Base-by-base conservation (phyloP, 108 stramenopile species). In the Fragilariopsis cylindrus region DNA sequence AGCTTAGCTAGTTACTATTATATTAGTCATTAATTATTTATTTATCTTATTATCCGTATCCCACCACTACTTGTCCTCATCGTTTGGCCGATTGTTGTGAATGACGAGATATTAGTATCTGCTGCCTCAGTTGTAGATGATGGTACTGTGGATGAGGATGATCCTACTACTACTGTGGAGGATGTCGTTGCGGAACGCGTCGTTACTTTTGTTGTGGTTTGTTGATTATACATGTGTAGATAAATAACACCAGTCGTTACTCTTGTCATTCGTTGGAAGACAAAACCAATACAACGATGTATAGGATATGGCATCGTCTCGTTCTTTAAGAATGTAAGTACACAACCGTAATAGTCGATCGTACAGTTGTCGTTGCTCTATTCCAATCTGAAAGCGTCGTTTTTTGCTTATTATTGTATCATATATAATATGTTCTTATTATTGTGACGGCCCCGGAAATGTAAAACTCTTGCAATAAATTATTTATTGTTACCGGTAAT, bases 221-320 rank as follows among this genome's bases (percentile, higher is more conserved):
- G 55, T 5, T 19, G 9, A 11, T n/a, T n/a, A n/a, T 9, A 56
- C 18, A 19, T 19, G 9, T 19, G 16, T 6, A 56, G 11, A 9
- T 56, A 56, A 11, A 56, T 56, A 5, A 56, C 18, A 56, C 55
- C 55, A 3, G 55, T 56, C 11, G 55, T 56, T 3, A 56, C 55
- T 19, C 55, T n/a, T 56, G 55, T 56, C 55, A 56, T 19, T 56
- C 55, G 18, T 19, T 11, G 55, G 55, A 56, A 56, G 55, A 56
- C 55, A 19, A 56, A 19, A 19, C 55, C 55, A 19, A 19, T 19
- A n/a, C 18, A n/a, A 19, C 55, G 18, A 7, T 19, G 55, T 0
- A 19, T n/a, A n/a, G 19, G 55, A 19, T 56, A 19, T n/a, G 18
- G 19, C 18, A 9, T n/a, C 55, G 55, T 5, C 55, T 19, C 19